A percentile compares a stretch with the other conserved stretches of the same genome.
Conservation (phyloP, 805 yeast species). For the Candida quercuum region DNA sequence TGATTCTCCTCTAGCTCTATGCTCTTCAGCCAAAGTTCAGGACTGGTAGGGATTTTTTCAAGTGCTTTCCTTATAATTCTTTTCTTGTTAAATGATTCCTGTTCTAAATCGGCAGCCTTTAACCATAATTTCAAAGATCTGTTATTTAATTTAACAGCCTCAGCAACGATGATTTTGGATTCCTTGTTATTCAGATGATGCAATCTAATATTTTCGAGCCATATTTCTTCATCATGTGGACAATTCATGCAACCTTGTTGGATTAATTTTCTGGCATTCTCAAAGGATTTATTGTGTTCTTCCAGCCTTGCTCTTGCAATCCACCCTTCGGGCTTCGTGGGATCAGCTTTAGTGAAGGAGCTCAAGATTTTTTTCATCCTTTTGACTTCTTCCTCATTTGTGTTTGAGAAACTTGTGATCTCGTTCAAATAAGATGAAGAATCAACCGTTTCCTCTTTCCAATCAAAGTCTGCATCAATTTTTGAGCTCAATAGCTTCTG, state of each 20-base stretch:
- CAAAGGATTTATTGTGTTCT: constrained; percentile 50
- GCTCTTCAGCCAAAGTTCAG: constrained; percentile 62
- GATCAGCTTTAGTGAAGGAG: constrained; percentile 69
- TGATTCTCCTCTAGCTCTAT: constrained; percentile 53
- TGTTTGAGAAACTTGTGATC: constrained; percentile 18
- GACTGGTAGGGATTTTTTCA: constrained; percentile 53
- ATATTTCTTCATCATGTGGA: constrained; percentile 63
- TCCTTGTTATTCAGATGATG: constrained; percentile 39
- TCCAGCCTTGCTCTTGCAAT: constrained; percentile 82
- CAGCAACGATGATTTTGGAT: constrained; percentile 55
- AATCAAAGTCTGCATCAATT: constrained; percentile 35
- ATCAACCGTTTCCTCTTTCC: constrained; percentile 12
- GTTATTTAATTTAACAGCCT: constrained; percentile 56
- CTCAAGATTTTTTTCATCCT: constrained; percentile 55
- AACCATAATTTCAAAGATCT: constrained; percentile 66
- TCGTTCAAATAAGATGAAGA: constrained; percentile 34
- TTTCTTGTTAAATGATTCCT: constrained; percentile 45
- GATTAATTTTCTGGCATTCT: constrained; percentile 54
- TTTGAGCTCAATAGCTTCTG: constrained; percentile 52
- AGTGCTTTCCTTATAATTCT: constrained; percentile 67
- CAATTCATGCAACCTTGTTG: constrained; percentile 71
- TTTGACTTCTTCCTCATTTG: constrained; percentile 45
- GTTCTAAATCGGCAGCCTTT: constrained; percentile 62
- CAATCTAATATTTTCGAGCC: constrained; percentile 77
- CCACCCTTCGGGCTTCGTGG: constrained; percentile 74